phyloP scores from a whole-genome alignment of 768 basidiomycete genomes.

The Tylopilus vinaceipallidus region DNA sequence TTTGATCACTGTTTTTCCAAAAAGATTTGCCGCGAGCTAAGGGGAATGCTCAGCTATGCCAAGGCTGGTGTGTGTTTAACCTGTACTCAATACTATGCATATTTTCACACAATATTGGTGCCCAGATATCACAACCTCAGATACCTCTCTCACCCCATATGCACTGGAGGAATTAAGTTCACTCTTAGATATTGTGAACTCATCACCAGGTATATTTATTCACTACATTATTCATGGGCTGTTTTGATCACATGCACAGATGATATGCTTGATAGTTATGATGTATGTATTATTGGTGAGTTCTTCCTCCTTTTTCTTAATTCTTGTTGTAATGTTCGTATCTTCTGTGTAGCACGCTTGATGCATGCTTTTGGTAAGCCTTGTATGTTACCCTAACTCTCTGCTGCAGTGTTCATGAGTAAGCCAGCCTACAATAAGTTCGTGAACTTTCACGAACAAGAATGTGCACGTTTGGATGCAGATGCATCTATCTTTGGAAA shows the following conservation, averaged over 20 bases:
- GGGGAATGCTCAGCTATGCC: neutral
- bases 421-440: conserved; percentile 13
- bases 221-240: too few species aligned
- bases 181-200: neutral
- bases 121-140: neutral
- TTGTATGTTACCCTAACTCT: neutral
- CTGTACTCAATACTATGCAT: too few species aligned
- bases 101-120: neutral
- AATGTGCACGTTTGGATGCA: conserved; percentile 10
- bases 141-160: neutral
- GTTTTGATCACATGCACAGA: neutral
- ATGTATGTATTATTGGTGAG: neutral
- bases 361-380: neutral
- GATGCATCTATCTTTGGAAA: conserved; percentile 4
- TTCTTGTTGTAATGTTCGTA: neutral
- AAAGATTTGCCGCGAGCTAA: neutral
- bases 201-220: neutral
- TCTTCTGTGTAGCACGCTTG: neutral
- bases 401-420: neutral
- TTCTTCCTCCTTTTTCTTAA: neutral
- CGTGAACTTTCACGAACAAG: conserved; percentile 10
- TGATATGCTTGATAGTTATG: neutral
- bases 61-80: neutral
- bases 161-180: neutral
- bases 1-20: neutral